Evolutionary conservation across 495 filamentous ascomycete species (phyloP).

Genomic region (Xylaria venustula): DNA sequence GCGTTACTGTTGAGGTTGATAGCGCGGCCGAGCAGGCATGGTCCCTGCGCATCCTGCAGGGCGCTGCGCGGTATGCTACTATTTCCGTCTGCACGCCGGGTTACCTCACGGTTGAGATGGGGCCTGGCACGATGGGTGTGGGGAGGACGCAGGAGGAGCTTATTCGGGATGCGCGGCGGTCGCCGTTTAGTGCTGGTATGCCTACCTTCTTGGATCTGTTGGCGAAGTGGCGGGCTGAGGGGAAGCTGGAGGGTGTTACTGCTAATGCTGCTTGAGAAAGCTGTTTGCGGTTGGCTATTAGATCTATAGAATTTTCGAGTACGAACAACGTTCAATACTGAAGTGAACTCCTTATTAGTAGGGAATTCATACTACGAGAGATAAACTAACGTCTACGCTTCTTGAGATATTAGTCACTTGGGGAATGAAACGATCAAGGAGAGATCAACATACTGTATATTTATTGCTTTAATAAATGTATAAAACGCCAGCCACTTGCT

Average conservation of each 20-base stretch:
- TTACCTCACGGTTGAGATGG: slow-evolving; percentile 54
- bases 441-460: too few relatives aligned
- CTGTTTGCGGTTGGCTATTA: too few relatives aligned
- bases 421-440: too few relatives aligned
- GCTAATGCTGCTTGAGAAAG: slow-evolving; percentile 7
- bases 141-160: slow-evolving; percentile 24
- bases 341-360: too few relatives aligned
- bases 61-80: slow-evolving; percentile 37
- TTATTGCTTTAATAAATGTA: too few relatives aligned
- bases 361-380: too few relatives aligned
- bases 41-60: slow-evolving; percentile 39
- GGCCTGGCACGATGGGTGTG: slow-evolving; percentile 8
- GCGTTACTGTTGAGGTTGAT: slow-evolving; percentile 41
- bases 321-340: too few relatives aligned
- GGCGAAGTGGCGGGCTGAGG: slow-evolving; percentile 36
- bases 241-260: slow-evolving; percentile 21
- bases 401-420: too few relatives aligned
- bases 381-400: too few relatives aligned
- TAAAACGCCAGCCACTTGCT: too few relatives aligned
- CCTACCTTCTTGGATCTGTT: slow-evolving; percentile 37
- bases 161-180: slow-evolving; percentile 28
- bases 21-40: slow-evolving; percentile 46
- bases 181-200: slow-evolving; percentile 28
- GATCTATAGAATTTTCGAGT: too few relatives aligned
- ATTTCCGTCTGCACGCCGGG: slow-evolving; percentile 54